Evolutionary conservation across 2,329 filamentous ascomycete species (phyloP).

Genomic region (Curvularia eragrostidis): DNA sequence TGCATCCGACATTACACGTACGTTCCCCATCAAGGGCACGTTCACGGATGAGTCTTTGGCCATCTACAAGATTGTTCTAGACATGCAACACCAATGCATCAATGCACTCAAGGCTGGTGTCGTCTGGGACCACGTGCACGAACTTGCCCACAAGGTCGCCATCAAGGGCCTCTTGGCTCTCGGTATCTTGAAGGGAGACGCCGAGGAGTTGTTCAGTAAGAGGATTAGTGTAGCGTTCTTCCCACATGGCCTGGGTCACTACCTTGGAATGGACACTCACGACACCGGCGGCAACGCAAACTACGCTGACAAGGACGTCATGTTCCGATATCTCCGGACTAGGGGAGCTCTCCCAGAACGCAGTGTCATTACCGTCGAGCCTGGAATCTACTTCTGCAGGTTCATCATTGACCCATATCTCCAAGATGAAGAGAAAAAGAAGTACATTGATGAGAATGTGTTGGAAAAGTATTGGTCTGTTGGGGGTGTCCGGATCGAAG

Average conservation of each 20-base stretch:
- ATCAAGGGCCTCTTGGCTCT: constrained; percentile 79
- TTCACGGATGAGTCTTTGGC: constrained; percentile 51
- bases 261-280: constrained; percentile 61
- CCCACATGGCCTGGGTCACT: constrained; percentile 60
- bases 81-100: constrained; percentile 85
- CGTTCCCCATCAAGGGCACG: constrained; percentile 76
- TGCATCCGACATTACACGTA: constrained; percentile 74
- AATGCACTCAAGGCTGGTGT: constrained; percentile 74
- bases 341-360: constrained; percentile 76
- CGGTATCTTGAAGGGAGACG: constrained; percentile 72
- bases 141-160: constrained; percentile 79
- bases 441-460: constrained; percentile 69
- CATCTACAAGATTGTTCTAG: constrained; percentile 82
- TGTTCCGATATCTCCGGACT: constrained; percentile 88
- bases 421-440: constrained; percentile 64
- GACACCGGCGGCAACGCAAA: constrained; percentile 58
- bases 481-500: constrained; percentile 89
- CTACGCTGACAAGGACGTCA: constrained; percentile 72
- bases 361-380: constrained; percentile 92
- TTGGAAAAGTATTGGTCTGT: constrained; percentile 76
- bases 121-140: constrained; percentile 81
- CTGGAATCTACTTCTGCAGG: constrained; percentile 80
- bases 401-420: constrained; percentile 76
- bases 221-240: constrained; percentile 58
- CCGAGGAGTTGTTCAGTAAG: constrained; percentile 55